phyloP scores from a whole-genome alignment of 2,329 filamentous ascomycete genomes.

The Xylaria sp. region DNA sequence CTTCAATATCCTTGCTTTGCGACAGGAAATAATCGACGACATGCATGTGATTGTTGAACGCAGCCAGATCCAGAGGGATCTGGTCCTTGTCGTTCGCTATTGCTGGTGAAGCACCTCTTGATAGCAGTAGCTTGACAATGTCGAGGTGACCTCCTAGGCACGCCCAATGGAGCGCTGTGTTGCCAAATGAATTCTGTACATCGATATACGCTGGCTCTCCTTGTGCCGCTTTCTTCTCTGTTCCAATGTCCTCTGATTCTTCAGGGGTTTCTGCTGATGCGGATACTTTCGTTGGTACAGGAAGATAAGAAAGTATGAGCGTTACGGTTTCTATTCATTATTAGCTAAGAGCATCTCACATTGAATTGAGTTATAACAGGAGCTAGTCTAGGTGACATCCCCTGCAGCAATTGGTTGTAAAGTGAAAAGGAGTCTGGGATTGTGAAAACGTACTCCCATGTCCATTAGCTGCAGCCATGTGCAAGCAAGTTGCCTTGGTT shows the following conservation, averaged over 20 bases:
- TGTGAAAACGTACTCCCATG: constrained; percentile 66
- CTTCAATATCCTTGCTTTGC: constrained; percentile 55
- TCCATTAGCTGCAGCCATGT: constrained; percentile 93
- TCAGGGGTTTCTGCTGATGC: not conserved
- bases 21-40: constrained; percentile 67
- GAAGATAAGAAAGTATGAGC: constrained; percentile 31
- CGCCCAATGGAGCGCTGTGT: constrained; percentile 94
- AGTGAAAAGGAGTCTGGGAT: not conserved
- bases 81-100: constrained; percentile 85
- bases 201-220: constrained; percentile 60
- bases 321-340: constrained; percentile 49
- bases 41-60: constrained; percentile 70
- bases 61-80: constrained; percentile 76
- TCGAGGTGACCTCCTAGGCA: constrained; percentile 86
- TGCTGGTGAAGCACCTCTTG: constrained; percentile 76
- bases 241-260: constrained; percentile 34
- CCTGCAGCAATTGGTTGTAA: not conserved
- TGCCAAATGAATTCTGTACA: constrained; percentile 78
- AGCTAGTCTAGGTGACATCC: not conserved
- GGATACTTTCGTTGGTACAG: constrained; percentile 24
- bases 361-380: not conserved
- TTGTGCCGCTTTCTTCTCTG: constrained; percentile 49
- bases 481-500: constrained; percentile 79
- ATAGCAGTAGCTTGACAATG: constrained; percentile 77
- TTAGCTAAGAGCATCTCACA: constrained; percentile 11